Conservation (phyloP, 257 asterid species). For the Salvia rosmarinus region DNA sequence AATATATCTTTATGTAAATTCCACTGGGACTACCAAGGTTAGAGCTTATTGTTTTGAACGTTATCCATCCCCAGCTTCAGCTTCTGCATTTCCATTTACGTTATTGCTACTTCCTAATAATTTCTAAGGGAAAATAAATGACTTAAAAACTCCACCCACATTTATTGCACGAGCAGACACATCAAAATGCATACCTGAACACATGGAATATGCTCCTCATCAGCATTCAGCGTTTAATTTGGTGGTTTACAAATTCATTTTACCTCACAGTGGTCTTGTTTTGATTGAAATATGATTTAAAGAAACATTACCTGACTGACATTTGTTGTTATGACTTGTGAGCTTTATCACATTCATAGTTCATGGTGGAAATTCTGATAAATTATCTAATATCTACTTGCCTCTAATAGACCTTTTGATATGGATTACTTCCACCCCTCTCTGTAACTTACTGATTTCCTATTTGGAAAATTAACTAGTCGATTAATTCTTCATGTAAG, state of each 20-base stretch:
- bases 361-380: background rate
- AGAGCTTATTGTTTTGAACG: constrained; percentile 31
- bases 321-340: constrained; percentile 6
- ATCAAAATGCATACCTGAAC: background rate
- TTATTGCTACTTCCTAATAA: constrained; percentile 21
- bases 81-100: constrained; percentile 4
- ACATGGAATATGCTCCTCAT: constrained; percentile 23
- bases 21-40: constrained; percentile 97
- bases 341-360: constrained; percentile 5
- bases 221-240: background rate
- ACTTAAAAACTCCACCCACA: constrained; percentile 1
- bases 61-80: constrained; percentile 2
- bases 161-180: background rate
- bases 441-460: background rate
- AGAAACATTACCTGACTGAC: background rate
- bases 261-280: background rate
- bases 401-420: constrained; percentile 1
- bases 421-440: background rate
- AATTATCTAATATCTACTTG: background rate
- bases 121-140: background rate
- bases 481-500: background rate
- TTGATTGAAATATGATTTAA: constrained; percentile 18
- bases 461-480: constrained; percentile 3
- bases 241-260: background rate
- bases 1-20: constrained; percentile 84